Evolutionary conservation across 192 early-diverging fungal genomes (phyloP), one percentile per base, ranked within the genome.

Genomic region (Coemansia furcata): DNA sequence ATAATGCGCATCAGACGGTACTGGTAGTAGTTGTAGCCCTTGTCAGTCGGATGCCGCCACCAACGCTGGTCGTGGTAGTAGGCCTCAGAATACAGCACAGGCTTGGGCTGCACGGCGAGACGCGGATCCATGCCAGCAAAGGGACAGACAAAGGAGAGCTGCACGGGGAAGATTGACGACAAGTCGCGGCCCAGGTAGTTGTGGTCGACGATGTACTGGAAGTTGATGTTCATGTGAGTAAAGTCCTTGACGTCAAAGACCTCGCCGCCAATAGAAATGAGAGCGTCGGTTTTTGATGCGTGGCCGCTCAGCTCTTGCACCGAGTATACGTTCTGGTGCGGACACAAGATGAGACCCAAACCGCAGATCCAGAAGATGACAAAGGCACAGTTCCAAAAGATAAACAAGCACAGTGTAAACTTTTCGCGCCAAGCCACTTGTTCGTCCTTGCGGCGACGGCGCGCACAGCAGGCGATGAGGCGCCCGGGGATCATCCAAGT

Each of bases 401-500:
- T 94, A 62, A 98, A 77, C 66, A 92, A 68, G 69, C 94, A 95
- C 32, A 99, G 84, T 2, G 98, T 92, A 9, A 97, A 86, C 76
- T 99, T 98, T 74, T 99, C 98, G 62, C 98, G 88, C 98, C 98
- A 99, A 8, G 98, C 98, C 81, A 93, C 87, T 44, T 88, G 92
- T 60, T 94, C 84, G 70, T 94, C 92, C 73, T 89, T 86, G 88
- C 89, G 84, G 26, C 93, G 93, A 69, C 92, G 91, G 67, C 85
- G 15, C 42, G 60, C 40, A 99, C 66, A 26, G 97, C 66, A 26
- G 80, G 86, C 19, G 65, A 67, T 30, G 85, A 85, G n/a, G 97
- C 23, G 23, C 23, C 23, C 23, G 23, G 23, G 97, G 40, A 98
- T 85, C 90, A 73, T 61, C 74, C 74, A 84, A 9, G 83, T 84